These are phyloP conservation scores for Nymphaea thermarum DNA, from an alignment of 164 flowering plant genomes.

Conservation along the genomic window DNA sequence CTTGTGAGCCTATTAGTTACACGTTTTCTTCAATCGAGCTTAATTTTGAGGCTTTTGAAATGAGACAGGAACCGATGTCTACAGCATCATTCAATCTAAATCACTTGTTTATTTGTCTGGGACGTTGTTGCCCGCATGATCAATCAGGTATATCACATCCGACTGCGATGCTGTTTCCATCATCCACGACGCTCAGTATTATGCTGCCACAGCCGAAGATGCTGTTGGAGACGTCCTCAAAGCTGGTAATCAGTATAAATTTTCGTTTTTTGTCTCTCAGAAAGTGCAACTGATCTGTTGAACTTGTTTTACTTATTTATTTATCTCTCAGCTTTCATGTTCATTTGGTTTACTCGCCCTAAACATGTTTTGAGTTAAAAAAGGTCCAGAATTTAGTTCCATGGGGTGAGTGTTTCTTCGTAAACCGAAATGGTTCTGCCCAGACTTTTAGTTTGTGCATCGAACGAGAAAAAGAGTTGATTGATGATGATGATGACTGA, in stretches of 20 bases:
- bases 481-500: too few relatives aligned
- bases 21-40: too few relatives aligned
- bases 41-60: too few relatives aligned
- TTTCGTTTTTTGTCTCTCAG: neutral
- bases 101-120: too few relatives aligned
- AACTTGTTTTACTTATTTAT: neutral
- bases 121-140: neutral
- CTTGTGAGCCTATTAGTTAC: too few relatives aligned
- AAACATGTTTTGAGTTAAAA: neutral
- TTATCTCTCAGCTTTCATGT: neutral
- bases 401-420: too few relatives aligned
- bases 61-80: too few relatives aligned
- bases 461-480: too few relatives aligned
- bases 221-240: slow-evolving; percentile 71
- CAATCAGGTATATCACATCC: slow-evolving; percentile 73
- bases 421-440: too few relatives aligned
- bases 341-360: neutral
- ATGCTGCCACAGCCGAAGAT: slow-evolving; percentile 73
- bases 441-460: too few relatives aligned
- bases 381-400: neutral
- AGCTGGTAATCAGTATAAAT: slow-evolving; percentile 39
- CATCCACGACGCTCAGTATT: slow-evolving; percentile 44
- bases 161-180: slow-evolving; percentile 83
- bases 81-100: too few relatives aligned
- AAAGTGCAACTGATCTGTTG: neutral